Base-by-base conservation (phyloP, 306 rosid species). In the Prosopis cineraria region DNA sequence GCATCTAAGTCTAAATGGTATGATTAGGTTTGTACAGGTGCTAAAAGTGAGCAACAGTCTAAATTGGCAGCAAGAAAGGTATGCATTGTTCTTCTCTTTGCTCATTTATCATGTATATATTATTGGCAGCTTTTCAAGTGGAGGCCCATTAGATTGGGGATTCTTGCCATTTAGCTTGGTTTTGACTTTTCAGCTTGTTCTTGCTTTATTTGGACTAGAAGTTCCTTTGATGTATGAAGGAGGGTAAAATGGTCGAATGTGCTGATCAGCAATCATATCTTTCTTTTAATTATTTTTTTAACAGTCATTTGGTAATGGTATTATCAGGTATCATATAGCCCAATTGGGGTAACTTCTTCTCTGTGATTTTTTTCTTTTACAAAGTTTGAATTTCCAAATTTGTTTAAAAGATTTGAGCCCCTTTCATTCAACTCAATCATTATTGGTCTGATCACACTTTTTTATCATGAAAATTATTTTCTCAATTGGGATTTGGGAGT, bases 41-140 rank as follows among this genome's bases (percentile, higher is more conserved):
- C 99, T 25, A 95, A 93, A 88, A 93, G 99, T 75, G 99, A 95
- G 83, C 79, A 78, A 1, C 98, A 93, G 79, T 95, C 99, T 2
- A 93, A 88, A 87, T 82, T 95, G 83, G 99, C 99, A 5, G 98
- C 99, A 73, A 89, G 99, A 62, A 95, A 95, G 98, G 98, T 95
- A 83, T 36, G 64, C 22, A 41, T 43, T 44, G 55, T 41, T 75
- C 6, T 31, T 37, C 48, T 52, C 3, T 34, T 2, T 34, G 63
- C 20, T 63, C 55, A 5, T 74, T 68, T 40, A 16, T 69, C 24
- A 22, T 34, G n/a, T 58, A 25, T 78, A 37, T 70, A 24, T 81
- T 55, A 36, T 40, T 81, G 59, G 13, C 65, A n/a, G 33, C 53
- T 60, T 74, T 64, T 43, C 75, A 47, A n/a, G 39, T 6, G 47